Evolutionary conservation across 192 early-diverging fungal genomes (phyloP).

Genomic region (Pecoramyces ruminantium): DNA sequence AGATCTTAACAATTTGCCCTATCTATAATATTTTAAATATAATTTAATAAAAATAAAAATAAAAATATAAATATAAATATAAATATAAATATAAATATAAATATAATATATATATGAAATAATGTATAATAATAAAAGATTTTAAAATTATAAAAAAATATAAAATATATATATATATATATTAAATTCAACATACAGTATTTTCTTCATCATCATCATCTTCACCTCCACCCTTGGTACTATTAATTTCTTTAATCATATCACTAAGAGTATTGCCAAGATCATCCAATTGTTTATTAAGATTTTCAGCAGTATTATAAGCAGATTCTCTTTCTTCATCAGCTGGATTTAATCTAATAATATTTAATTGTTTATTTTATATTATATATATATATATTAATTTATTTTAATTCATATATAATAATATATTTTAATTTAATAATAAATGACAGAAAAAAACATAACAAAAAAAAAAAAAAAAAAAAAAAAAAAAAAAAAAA

Average conservation of each 20-base stretch:
- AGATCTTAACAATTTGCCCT: constrained; percentile 67
- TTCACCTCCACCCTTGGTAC: constrained; percentile 17
- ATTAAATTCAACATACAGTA: constrained; percentile 12
- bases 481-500: not conserved
- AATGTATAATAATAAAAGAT: too few species aligned
- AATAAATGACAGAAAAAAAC: not conserved
- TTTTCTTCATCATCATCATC: constrained; percentile 14
- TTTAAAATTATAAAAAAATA: constrained; percentile 9
- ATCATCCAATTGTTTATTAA: constrained; percentile 76
- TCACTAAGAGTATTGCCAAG: constrained; percentile 56
- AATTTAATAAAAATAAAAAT: too few species aligned
- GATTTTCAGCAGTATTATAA: constrained; percentile 67
- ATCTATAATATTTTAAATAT: constrained; percentile 14
- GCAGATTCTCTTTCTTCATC: constrained; percentile 75
- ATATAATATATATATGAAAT: constrained; percentile 11
- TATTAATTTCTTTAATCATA: constrained; percentile 80
- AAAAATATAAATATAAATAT: too few species aligned
- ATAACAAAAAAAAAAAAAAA: not conserved
- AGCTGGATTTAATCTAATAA: constrained; percentile 14
- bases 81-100: constrained; percentile 11
- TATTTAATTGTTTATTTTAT: too few species aligned
- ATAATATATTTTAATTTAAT: not conserved
- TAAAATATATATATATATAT: constrained; percentile 1
- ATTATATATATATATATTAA: too few species aligned
- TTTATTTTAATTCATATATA: not conserved